phyloP scores from a whole-genome alignment of 371 early-diverging fungal genomes.

The Mortierella sp. region DNA sequence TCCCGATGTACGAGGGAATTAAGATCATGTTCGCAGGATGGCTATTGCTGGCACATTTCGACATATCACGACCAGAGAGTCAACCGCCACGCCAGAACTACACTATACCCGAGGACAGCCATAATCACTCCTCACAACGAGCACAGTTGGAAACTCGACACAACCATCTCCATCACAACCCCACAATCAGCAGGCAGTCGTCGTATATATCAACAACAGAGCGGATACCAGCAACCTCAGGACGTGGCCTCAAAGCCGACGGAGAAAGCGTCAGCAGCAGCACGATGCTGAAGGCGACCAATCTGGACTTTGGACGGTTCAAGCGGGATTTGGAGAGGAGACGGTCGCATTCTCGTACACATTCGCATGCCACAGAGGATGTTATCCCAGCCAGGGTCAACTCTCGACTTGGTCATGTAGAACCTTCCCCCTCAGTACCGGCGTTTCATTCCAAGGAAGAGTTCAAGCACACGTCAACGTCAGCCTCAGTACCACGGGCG shows the following conservation, averaged over 20 bases:
- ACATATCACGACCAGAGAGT: conserved; percentile 21
- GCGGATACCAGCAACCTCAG: background rate
- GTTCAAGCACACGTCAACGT: background rate
- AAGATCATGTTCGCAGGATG: conserved; percentile 43
- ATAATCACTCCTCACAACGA: background rate
- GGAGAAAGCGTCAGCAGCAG: background rate
- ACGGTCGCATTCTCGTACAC: conserved; percentile 20
- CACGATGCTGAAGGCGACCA: background rate
- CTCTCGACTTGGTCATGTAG: background rate
- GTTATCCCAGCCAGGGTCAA: background rate
- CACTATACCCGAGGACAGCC: background rate
- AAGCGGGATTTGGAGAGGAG: conserved; percentile 50
- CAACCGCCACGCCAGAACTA: background rate
- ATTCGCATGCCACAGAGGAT: conserved; percentile 1
- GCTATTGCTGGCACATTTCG: conserved; percentile 46
- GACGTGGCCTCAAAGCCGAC: background rate
- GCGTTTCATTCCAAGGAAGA: background rate
- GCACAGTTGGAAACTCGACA: background rate
- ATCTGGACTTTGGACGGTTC: conserved; percentile 51
- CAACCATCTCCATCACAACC: background rate
- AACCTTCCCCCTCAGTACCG: background rate
- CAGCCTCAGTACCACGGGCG: background rate
- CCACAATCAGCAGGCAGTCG: background rate
- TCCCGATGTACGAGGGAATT: conserved; percentile 42
- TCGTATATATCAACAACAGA: background rate